Evolutionary conservation across 345 rosid genomes (phyloP), one percentile per base, ranked within the genome.

Genomic region (Crucihimalaya himalaica): DNA sequence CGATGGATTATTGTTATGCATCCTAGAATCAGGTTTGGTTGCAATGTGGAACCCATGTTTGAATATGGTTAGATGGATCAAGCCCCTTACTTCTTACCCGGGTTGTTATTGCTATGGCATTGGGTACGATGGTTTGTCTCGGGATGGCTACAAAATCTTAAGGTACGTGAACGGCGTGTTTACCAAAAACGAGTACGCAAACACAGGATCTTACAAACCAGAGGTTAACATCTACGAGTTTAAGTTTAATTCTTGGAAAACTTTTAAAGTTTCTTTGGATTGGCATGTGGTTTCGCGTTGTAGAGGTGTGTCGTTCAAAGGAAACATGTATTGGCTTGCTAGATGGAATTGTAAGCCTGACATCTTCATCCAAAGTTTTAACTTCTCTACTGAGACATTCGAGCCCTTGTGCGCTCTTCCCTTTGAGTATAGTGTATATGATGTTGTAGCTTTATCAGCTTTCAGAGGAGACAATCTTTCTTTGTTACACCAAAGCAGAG

Each of bases 251-350:
- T 63, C 63, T 6, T 63, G 77, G 77, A 63, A 45, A 43, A n/a
- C 19, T 29, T n/a, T 29, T 15, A 8, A 16, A 15, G 47, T 54
- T 42, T 63, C 37, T 43, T 31, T 72, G 56, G 70, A 72, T 29
- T 72, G 77, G 70, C 47, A 53, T 34, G 55, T 20, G 27, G 39
- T 63, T 63, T 10, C 10, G 1, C 54, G 12, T 52, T 53, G 77
- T 53, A 63, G 28, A 72, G 63, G 63, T 31, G 56, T 54, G 46
- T 72, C 70, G 31, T 55, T 63, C 53, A 6, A 10, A 43, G 76
- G 70, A 72, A 53, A 53, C 70, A 72, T 72, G 76, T 72, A 63
- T 53, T 72, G 77, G 70, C 12, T 72, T 63, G 63, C 70, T 63
- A n/a, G 11, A 54, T 21, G 70, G 77, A 63, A 14, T 8, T 0